Conservation (phyloP, 768 basidiomycete species). For the Cystobasidium tubakii region DNA sequence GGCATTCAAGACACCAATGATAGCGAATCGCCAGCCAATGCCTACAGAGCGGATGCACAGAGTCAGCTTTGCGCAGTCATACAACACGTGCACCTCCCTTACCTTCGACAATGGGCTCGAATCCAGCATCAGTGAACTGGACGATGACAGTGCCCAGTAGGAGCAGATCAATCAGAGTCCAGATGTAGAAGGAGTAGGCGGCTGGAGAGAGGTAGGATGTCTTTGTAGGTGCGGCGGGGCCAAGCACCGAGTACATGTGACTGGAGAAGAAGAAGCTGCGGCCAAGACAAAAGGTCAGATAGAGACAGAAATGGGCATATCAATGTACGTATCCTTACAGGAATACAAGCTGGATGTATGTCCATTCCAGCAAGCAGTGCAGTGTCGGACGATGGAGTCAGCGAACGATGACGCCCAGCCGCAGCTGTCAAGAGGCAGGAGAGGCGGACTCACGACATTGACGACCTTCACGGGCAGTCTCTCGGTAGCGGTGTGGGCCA, state of each 20-base stretch:
- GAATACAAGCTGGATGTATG: conserved; percentile 7
- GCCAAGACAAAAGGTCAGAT: background rate
- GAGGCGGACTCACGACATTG: conserved; percentile 24
- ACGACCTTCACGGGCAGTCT: conserved; percentile 18
- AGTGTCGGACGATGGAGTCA: background rate
- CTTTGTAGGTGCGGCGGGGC: conserved; percentile 9
- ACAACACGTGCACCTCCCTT: background rate
- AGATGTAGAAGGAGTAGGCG: conserved; percentile 78
- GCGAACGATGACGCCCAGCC: background rate
- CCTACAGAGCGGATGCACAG: conserved; percentile 73
- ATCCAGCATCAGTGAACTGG: conserved; percentile 47
- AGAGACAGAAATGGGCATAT: background rate
- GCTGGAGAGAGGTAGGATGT: conserved; percentile 39
- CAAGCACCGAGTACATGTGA: conserved; percentile 24
- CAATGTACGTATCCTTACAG: background rate
- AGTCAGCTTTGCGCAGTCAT: conserved; percentile 46
- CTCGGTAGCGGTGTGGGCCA: conserved; percentile 27
- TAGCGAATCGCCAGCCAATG: conserved; percentile 82
- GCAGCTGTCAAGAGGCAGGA: background rate
- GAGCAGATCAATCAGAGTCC: conserved; percentile 60
- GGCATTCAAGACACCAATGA: conserved; percentile 77
- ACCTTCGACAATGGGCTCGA: conserved; percentile 23
- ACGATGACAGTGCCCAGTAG: conserved; percentile 78
- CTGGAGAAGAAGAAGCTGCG: conserved; percentile 28
- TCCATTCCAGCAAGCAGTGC: background rate